Evolutionary conservation across 2,329 filamentous ascomycete genomes (phyloP), one percentile per base, ranked within the genome.

Genomic region (Fusarium cyanostomum): DNA sequence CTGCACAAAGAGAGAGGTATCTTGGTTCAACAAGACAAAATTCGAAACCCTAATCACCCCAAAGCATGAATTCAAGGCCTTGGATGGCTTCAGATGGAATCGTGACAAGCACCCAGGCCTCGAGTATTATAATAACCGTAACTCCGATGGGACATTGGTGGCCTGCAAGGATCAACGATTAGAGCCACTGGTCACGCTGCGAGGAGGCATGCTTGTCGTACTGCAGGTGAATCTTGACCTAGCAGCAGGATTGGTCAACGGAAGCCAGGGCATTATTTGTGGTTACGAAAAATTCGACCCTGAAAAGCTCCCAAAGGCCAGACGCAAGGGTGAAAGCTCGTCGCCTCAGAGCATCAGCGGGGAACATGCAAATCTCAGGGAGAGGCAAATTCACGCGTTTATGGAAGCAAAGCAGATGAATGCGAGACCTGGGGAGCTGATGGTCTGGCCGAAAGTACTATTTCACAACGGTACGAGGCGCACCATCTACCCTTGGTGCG

Each of bases 401-500:
- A 62, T 65, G 13, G 11, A 12, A 7, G 26, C 5, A 8, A 48
- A 53, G 24, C 7, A 13, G 2, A 10, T 18, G 3, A 34, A 28
- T 7, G 11, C 8, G 21, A 21, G 6, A 6, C 21, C 21, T 6
- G 21, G 6, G 6, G 6, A 21, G 21, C 26, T 10, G 1, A 10
- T 0, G 15, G 8, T 2, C 2, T 73, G 69, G 65, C 72, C 71
- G 0, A 39, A 58, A 2, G 84, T 89, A 3, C 64, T 67, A 1
- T 89, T 89, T 59, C 73, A 79, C 26, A 85, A 86, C 52, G 80
- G 81, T 1, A 7, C 41, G 0, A 69, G 62, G 3, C 72, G 74
- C 3, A 80, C 80, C 1, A 84, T 89, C 24, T 81, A 77, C 31
- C 79, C 86, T 0, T 77, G 82, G 11, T 87, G 83, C 67, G 77